These are phyloP conservation scores for Zymoseptoria crescenta DNA, from an alignment of 2,329 filamentous ascomycete genomes.

Conservation along the genomic window DNA sequence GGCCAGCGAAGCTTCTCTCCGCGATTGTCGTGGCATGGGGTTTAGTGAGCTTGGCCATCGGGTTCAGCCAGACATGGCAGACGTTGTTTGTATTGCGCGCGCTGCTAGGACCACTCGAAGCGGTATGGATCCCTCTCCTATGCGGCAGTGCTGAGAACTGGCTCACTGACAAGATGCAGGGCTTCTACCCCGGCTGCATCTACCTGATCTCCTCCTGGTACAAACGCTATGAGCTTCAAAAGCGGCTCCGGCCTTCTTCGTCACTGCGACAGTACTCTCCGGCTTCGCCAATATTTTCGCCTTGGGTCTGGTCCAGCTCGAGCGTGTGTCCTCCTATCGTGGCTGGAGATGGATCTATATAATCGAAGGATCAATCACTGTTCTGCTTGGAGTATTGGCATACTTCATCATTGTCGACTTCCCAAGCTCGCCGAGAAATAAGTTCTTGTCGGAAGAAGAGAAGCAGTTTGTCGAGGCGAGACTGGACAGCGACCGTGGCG, in stretches of 20 bases:
- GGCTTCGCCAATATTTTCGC: slow-evolving; percentile 11
- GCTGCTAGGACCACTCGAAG: slow-evolving; percentile 5
- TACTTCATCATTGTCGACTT: slow-evolving; percentile 61
- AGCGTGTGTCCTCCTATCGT: not conserved
- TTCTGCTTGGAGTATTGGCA: slow-evolving; percentile 49
- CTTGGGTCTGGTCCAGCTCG: slow-evolving; percentile 6
- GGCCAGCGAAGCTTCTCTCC: slow-evolving; percentile 39
- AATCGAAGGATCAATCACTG: slow-evolving; percentile 60
- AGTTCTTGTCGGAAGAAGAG: slow-evolving; percentile 9
- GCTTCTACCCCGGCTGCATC: slow-evolving; percentile 19
- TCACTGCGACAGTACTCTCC: slow-evolving; percentile 3
- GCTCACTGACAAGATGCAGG: not conserved
- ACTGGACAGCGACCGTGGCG: slow-evolving; percentile 5
- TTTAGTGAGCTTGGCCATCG: slow-evolving; percentile 39
- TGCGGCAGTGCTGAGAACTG: no score
- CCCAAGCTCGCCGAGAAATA: slow-evolving; percentile 32
- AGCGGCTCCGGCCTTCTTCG: slow-evolving; percentile 9
- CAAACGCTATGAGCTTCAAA: slow-evolving; percentile 11
- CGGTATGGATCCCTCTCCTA: not conserved
- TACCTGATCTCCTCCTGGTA: slow-evolving; percentile 13
- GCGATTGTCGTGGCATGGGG: slow-evolving; percentile 36
- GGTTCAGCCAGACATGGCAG: slow-evolving; percentile 42
- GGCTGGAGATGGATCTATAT: slow-evolving; percentile 46
- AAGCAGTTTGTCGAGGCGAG: slow-evolving; percentile 5
- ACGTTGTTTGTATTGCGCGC: slow-evolving; percentile 8